Base-by-base conservation (phyloP, 768 basidiomycete genomes). In the Dictyophora rubrovolvata region DNA sequence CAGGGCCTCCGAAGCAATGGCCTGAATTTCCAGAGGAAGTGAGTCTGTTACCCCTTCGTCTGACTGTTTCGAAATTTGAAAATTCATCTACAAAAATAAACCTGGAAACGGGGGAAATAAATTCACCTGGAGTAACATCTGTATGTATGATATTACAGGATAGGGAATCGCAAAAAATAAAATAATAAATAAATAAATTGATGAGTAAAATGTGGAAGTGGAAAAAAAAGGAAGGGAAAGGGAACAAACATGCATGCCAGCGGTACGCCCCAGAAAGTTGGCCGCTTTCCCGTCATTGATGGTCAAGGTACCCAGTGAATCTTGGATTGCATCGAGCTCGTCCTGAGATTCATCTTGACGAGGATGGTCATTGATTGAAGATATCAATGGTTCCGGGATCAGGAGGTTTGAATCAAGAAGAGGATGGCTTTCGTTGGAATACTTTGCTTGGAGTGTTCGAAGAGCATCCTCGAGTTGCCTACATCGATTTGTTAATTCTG, bases 401-500 rank as follows among this genome's bases (percentile, higher is more conserved):
- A 90, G 73, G 34, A 88, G 77, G 5, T 90, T 87, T 0, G 89
- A 86, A 10, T 80, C 64, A 0, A 91, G 75, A 17, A 91, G 75
- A 2, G 84, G 83, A 60, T 91, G 88, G 9, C 69, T 72, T 7
- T 87, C 85, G 14, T 71, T 60, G 0, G 87, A 80, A 17, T 85
- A 68, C 52, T 78, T 77, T 6, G 75, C 69, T 63, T 91, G 86
- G 0, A 84, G 78, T 1, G 72, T 65, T 23, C 85, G 78, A 23
- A 91, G 71, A 9, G 73, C 81, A 64, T 90, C 88, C 65, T 91
- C 88, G 20, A 91, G 77, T 54, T 89, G 83, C 59, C 88, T 81
- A 21, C 89, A 83, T 48, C 88, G 86, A 61, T 72, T 80, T 28
- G 83, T 81, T 5, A 90, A 79, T 65, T 87, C 83, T 18, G 80